Evolutionary conservation across 371 early-diverging fungal genomes (phyloP).

Genomic region (Funneliformis caledonium): DNA sequence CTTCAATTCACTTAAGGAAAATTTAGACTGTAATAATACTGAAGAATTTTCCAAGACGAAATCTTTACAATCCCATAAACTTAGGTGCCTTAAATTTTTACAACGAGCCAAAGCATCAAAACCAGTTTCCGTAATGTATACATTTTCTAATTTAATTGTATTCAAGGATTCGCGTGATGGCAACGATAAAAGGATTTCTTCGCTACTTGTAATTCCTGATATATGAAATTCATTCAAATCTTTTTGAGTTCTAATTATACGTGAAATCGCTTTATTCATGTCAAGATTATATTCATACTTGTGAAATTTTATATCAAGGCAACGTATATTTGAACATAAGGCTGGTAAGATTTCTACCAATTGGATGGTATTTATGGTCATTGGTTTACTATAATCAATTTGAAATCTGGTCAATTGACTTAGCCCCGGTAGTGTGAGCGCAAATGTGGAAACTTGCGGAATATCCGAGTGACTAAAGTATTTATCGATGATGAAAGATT

Average conservation of each 20-base stretch:
- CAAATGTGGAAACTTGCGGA: background rate
- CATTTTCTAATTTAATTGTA: constrained; percentile 13
- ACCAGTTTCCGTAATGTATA: background rate
- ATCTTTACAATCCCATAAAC: background rate
- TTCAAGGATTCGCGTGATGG: background rate
- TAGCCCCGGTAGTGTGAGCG: background rate
- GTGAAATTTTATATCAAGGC: constrained; percentile 16
- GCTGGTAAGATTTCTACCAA: background rate
- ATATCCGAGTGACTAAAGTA: constrained; percentile 13
- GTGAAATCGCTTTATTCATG: background rate
- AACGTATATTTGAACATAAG: background rate
- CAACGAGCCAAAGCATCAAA: background rate
- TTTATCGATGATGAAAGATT: constrained; percentile 23
- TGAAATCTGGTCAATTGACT: background rate
- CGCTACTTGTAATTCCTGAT: background rate
- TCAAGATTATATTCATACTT: constrained; percentile 10
- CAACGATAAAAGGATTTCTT: background rate
- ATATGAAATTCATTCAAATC: background rate
- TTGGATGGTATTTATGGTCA: constrained; percentile 3
- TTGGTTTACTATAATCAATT: constrained; percentile 12
- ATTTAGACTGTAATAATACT: too few species aligned
- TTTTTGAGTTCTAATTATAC: constrained; percentile 6
- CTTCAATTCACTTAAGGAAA: too few species aligned
- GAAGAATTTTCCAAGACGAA: background rate
- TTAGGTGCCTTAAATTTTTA: background rate